Evolutionary conservation across 805 yeast genomes (phyloP).

Genomic region (Teunomyces barrocoloradensis): DNA sequence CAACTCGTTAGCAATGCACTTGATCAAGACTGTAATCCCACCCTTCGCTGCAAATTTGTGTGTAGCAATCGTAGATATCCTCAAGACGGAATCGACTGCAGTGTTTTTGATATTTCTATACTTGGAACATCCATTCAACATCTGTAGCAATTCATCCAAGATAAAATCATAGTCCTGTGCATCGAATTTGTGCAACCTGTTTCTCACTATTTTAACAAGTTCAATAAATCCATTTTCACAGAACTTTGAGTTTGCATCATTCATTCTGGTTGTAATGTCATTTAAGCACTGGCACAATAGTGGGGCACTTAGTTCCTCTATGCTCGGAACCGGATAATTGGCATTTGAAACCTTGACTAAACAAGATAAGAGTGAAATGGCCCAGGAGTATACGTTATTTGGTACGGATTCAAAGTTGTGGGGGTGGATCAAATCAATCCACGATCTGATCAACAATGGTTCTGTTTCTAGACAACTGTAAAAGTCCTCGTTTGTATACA

Average conservation of each 20-base stretch:
- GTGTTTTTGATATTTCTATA: background rate
- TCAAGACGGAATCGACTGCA: background rate
- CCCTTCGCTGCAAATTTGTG: too few species aligned
- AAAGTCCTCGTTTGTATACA: background rate
- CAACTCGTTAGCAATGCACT: background rate
- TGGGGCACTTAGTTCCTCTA: background rate
- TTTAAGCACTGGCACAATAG: background rate
- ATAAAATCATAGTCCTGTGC: background rate
- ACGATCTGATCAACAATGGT: background rate
- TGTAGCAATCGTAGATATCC: too few species aligned
- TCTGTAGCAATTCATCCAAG: background rate
- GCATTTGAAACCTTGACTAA: background rate
- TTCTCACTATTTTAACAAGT: background rate
- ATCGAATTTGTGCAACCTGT: background rate
- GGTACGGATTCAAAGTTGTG: background rate
- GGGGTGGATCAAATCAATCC: background rate
- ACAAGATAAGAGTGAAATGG: background rate
- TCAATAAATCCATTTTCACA: background rate
- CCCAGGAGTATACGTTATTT: background rate
- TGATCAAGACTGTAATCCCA: background rate
- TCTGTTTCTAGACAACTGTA: background rate
- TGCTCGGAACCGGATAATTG: background rate
- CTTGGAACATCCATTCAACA: background rate
- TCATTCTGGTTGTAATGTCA: background rate
- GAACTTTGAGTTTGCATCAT: background rate